Evolutionary conservation across 805 yeast genomes (phyloP).

Genomic region (Ogataea nitratoaversa): DNA sequence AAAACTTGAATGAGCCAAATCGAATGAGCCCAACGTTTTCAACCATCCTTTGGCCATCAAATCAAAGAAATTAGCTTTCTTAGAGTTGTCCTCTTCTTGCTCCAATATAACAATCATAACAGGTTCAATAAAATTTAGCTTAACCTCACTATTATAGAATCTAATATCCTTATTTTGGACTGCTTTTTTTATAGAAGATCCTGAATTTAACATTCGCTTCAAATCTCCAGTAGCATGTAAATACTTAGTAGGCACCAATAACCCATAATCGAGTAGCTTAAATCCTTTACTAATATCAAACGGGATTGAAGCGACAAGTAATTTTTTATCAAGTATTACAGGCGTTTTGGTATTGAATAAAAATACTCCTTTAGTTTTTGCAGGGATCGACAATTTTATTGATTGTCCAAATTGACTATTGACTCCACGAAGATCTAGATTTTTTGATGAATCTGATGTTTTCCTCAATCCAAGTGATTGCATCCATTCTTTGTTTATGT

Average conservation of each 20-base stretch:
- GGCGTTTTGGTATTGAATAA: slow-evolving; percentile 34
- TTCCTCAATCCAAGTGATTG: slow-evolving; percentile 16
- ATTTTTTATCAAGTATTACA: slow-evolving; percentile 10
- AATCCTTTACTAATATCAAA: slow-evolving; percentile 35
- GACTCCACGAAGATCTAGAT: slow-evolving; percentile 12
- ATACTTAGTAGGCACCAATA: slow-evolving; percentile 35
- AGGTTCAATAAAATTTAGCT: slow-evolving; percentile 28
- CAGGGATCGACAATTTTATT: slow-evolving; percentile 29
- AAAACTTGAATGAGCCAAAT: slow-evolving; percentile 38
- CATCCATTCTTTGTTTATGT: slow-evolving; percentile 8
- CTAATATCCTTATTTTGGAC: slow-evolving; percentile 19
- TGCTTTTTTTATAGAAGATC: slow-evolving; percentile 1
- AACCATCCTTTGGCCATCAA: slow-evolving; percentile 39
- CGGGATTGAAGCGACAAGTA: slow-evolving; percentile 32
- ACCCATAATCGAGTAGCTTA: slow-evolving; percentile 33
- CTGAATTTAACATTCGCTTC: slow-evolving; percentile 1
- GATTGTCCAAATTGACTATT: slow-evolving; percentile 9
- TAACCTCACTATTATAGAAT: slow-evolving; percentile 25
- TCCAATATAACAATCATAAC: slow-evolving; percentile 36
- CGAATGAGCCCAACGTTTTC: slow-evolving; percentile 26
- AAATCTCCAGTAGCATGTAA: slow-evolving; percentile 11
- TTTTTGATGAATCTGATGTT: slow-evolving; percentile 5
- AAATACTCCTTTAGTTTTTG: slow-evolving; percentile 32
- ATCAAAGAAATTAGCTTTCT: slow-evolving; percentile 33
- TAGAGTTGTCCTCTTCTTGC: slow-evolving; percentile 16